Conservation (phyloP, 805 yeast species). For the Candida sonorensis region DNA sequence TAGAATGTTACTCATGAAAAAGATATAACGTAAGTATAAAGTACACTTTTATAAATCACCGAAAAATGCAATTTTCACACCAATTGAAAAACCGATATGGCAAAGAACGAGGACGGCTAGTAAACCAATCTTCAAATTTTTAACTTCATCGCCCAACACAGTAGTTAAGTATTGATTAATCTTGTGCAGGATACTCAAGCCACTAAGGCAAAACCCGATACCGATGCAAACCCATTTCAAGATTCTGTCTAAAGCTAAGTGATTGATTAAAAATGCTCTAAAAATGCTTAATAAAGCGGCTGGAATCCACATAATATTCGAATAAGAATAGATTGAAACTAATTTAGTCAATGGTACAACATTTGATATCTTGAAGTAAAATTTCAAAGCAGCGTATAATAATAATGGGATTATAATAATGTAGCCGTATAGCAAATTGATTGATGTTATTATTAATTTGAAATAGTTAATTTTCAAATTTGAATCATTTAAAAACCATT, state of each 20-base stretch:
- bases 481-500: slow-evolving; percentile 35
- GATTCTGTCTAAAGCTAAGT: slow-evolving; percentile 35
- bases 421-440: slow-evolving; percentile 70
- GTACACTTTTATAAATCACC: slow-evolving; percentile 26
- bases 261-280: slow-evolving; percentile 46
- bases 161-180: slow-evolving; percentile 33
- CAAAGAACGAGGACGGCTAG: slow-evolving; percentile 36
- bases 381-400: slow-evolving; percentile 46
- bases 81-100: slow-evolving; percentile 54
- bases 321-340: slow-evolving; percentile 77
- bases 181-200: slow-evolving; percentile 45
- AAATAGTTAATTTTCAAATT: slow-evolving; percentile 45
- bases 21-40: too few relatives aligned
- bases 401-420: slow-evolving; percentile 56
- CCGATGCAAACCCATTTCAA: slow-evolving; percentile 61
- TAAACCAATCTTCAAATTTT: slow-evolving; percentile 31
- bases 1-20: too few relatives aligned
- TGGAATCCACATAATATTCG: slow-evolving; percentile 82
- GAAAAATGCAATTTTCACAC: slow-evolving; percentile 62
- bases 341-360: slow-evolving; percentile 49
- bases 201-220: slow-evolving; percentile 56
- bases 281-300: slow-evolving; percentile 57
- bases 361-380: slow-evolving; percentile 41
- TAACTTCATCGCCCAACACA: slow-evolving; percentile 29
- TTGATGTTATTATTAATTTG: slow-evolving; percentile 57